phyloP scores from a whole-genome alignment of 73 alveolate species.

The Stentor coeruleus region DNA sequence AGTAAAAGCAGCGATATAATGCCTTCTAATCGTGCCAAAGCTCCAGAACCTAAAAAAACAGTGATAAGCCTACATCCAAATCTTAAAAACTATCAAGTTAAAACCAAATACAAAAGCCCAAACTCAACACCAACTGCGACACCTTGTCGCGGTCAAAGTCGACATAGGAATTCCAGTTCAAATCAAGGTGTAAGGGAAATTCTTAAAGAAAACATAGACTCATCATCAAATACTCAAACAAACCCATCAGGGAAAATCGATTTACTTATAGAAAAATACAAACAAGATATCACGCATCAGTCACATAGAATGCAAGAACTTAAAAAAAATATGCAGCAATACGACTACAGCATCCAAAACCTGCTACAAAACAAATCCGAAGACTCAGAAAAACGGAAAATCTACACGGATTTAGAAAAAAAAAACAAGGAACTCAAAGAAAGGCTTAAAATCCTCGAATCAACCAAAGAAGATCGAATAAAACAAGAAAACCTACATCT shows the following conservation, averaged over 20 bases:
- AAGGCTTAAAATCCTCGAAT: neutral
- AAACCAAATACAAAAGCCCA: neutral
- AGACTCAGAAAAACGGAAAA: conserved; percentile 13
- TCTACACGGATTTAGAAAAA: neutral
- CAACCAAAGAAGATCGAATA: conserved; percentile 15
- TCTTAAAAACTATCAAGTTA: too few relatives aligned
- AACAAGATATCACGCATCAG: conserved; percentile 9
- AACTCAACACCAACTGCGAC: neutral
- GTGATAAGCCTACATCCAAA: neutral
- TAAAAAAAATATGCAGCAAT: conserved; percentile 20
- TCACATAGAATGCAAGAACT: conserved; percentile 2
- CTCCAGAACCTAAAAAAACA: neutral
- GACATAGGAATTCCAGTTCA: too few relatives aligned
- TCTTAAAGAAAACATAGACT: neutral
- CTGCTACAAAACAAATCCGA: conserved; percentile 6
- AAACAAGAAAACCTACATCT: conserved; percentile 15
- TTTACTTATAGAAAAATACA: conserved; percentile 13
- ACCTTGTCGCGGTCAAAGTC: neutral
- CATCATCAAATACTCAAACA: too few relatives aligned
- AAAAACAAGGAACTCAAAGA: conserved; percentile 16
- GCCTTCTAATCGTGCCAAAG: neutral
- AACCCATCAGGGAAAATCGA: neutral
- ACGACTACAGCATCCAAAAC: conserved; percentile 12
- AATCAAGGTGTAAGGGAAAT: neutral
- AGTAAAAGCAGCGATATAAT: neutral